Evolutionary conservation across 805 yeast species (phyloP).

Genomic region (Sugiyamaella mastotermitis): DNA sequence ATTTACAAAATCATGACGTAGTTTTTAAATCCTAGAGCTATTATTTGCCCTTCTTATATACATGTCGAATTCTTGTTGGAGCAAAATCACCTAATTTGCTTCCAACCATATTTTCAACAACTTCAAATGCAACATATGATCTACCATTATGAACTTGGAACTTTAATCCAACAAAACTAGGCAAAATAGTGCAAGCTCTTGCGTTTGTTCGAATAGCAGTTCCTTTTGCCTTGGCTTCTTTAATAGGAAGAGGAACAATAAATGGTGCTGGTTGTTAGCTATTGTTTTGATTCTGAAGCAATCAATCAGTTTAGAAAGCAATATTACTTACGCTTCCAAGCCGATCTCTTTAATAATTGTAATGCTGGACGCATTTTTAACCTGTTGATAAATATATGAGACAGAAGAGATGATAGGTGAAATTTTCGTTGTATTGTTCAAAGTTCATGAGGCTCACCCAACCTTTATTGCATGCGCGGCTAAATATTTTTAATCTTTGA

Average conservation of each 20-base stretch:
- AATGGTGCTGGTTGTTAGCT: slow-evolving; percentile 64
- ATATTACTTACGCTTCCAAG: slow-evolving; percentile 34
- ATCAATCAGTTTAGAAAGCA: not conserved
- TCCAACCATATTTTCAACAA: slow-evolving; percentile 96
- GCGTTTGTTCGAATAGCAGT: slow-evolving; percentile 95
- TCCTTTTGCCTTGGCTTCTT: slow-evolving; percentile 71
- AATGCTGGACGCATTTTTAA: slow-evolving; percentile 29
- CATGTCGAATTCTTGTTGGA: slow-evolving; percentile 83
- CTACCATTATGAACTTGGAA: slow-evolving; percentile 96
- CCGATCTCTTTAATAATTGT: slow-evolving; percentile 34
- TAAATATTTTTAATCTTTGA: too few species aligned
- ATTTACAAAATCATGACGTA: too few species aligned
- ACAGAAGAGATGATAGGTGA: too few species aligned
- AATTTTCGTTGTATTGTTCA: too few species aligned
- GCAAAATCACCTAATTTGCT: slow-evolving; percentile 93
- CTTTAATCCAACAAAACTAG: slow-evolving; percentile 90
- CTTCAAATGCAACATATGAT: slow-evolving; percentile 81
- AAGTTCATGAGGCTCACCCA: too few species aligned
- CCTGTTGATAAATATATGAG: not conserved
- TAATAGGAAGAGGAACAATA: slow-evolving; percentile 90
- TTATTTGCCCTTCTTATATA: slow-evolving; percentile 47
- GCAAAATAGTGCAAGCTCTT: slow-evolving; percentile 87
- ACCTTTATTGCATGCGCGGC: too few species aligned
- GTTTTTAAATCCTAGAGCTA: not conserved
- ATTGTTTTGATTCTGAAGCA: not conserved